phyloP scores from a whole-genome alignment of 2,329 filamentous ascomycete genomes.

The Microascus cirrosus region DNA sequence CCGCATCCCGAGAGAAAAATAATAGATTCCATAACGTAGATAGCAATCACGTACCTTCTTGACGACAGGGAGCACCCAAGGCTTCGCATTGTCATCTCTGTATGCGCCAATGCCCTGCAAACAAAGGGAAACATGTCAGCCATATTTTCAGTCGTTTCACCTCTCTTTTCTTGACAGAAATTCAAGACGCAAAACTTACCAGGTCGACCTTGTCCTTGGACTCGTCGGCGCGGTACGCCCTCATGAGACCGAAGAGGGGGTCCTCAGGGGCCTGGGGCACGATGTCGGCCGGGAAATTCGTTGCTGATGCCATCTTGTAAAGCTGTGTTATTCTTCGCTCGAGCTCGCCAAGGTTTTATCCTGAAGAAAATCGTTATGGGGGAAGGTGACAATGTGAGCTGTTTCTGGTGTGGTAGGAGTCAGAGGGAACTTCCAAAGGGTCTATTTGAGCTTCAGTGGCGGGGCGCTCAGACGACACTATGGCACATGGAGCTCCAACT shows the following conservation, averaged over 20 bases:
- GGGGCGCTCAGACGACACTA: background rate
- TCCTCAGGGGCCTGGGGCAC: constrained; percentile 92
- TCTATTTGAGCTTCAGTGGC: no score
- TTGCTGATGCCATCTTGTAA: constrained; percentile 8
- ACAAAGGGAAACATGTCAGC: background rate
- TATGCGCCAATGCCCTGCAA: constrained; percentile 74
- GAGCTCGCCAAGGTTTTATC: background rate
- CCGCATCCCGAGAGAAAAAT: background rate
- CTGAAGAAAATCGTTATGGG: background rate
- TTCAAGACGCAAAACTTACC: constrained; percentile 36
- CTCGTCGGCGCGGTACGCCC: constrained; percentile 72
- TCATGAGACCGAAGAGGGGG: constrained; percentile 85
- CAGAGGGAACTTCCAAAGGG: no score
- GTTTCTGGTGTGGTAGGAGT: background rate
- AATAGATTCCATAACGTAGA: background rate
- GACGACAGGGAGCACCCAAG: constrained; percentile 92
- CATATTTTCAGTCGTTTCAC: no score
- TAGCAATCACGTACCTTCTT: constrained; percentile 62
- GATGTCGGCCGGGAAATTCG: constrained; percentile 60
- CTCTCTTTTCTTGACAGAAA: background rate
- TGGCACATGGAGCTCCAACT: background rate
- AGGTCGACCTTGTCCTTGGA: constrained; percentile 80
- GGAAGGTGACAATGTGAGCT: background rate
- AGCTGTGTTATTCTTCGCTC: background rate
- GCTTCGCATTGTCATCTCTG: constrained; percentile 88